Conservation (phyloP, 1,284 basidiomycete species). For the Microbotryum scabiosae region DNA sequence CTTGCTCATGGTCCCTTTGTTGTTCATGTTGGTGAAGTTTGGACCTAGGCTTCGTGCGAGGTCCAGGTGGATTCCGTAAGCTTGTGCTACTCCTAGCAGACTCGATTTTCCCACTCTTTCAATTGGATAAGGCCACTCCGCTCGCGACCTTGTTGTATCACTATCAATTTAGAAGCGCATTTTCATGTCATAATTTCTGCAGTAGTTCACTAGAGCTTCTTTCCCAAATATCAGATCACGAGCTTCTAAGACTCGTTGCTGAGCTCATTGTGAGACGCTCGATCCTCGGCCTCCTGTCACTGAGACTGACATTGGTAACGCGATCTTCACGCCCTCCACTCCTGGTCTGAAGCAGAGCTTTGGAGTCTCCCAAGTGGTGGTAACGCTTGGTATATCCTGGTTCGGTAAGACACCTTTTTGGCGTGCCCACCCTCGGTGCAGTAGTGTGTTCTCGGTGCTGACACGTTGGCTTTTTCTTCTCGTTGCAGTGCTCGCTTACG, state of each 20-base stretch:
- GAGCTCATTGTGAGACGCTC: too few species aligned
- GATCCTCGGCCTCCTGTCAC: too few species aligned
- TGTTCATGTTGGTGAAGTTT: slow-evolving; percentile 23
- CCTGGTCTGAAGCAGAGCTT: slow-evolving; percentile 27
- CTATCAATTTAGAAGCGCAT: too few species aligned
- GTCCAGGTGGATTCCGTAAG: slow-evolving; percentile 3
- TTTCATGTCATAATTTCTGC: too few species aligned
- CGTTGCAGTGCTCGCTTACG: background rate
- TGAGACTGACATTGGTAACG: slow-evolving; percentile 36
- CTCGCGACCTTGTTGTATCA: too few species aligned
- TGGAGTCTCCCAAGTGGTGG: slow-evolving; percentile 20
- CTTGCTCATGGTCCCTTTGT: slow-evolving; percentile 33
- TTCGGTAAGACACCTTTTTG: slow-evolving; percentile 14
- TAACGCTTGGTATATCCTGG: slow-evolving; percentile 27
- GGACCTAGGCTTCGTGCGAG: slow-evolving; percentile 12
- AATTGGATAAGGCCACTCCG: too few species aligned
- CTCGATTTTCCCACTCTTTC: too few species aligned
- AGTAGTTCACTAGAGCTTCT: too few species aligned
- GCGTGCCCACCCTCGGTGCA: slow-evolving; percentile 27
- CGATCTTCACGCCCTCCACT: slow-evolving; percentile 34
- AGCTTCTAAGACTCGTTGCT: too few species aligned
- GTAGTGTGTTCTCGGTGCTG: slow-evolving; percentile 7
- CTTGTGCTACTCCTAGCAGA: too few species aligned
- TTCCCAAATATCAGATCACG: too few species aligned
- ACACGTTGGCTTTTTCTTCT: background rate